Evolutionary conservation across 768 basidiomycete genomes (phyloP), one percentile per base, ranked within the genome.

Genomic region (Holtermanniella nyarrowii): DNA sequence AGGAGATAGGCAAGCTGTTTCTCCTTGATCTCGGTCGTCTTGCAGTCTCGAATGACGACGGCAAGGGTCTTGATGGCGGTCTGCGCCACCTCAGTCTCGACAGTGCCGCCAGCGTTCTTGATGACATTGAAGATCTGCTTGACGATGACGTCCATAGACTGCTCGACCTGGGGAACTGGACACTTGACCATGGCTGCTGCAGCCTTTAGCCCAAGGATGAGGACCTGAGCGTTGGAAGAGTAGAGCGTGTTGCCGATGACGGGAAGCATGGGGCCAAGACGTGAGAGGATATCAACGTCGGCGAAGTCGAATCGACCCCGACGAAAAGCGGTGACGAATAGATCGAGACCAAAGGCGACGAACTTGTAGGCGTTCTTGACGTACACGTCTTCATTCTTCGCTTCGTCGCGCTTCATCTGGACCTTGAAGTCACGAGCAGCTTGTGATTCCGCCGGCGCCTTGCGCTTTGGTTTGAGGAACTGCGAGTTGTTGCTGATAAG

Each of bases 161-260:
- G 81, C 5, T 80, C 76, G 24, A 88, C 75, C 14, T 80, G 78
- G 56, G 82, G 81, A 26, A 96, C 72, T 1, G 93, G 90, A 62
- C 87, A 93, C 59, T 82, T 85, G 16, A 83, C 77, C 49, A 97
- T 82, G 4, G 81, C 81, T 0, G 88, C 83, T 0, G 83, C 80
- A 2, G 85, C 83, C 60, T 84, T 86, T 55, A 97, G 74, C 13
- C 83, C 86, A 0, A 84, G 77, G 7, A 78, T 72, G 14, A 93
- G 74, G 4, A 97, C 86, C 5, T 81, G 75, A 5, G 83, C 78
- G 45, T 82, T 82, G 26, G 78, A 82, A 1, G 91, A 85, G 69
- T 95, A 96, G 1, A 99, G 79, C 0, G 88, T 84, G 65, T 96
- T 90, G 26, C 93, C 93, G 50, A 97, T 83, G 13, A 83, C 80